These are phyloP conservation scores for Phaeomoniella chlamydospora DNA, from an alignment of 2,329 filamentous ascomycete genomes.

Conservation along the genomic window DNA sequence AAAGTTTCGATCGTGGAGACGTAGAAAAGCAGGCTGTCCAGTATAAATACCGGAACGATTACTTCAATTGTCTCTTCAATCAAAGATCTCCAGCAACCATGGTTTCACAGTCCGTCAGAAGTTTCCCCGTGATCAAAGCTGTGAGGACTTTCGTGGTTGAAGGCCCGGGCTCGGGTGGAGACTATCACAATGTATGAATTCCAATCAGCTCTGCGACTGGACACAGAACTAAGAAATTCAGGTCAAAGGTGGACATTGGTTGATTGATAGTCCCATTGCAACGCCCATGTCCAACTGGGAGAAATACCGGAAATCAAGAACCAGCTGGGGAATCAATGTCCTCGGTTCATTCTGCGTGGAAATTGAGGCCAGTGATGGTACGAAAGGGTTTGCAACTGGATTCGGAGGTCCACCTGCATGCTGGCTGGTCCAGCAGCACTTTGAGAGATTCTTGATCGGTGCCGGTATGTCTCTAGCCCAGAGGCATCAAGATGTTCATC, in stretches of 20 bases:
- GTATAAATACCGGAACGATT: too few relatives aligned
- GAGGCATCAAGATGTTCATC: neutral
- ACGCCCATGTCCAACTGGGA: conserved; percentile 87
- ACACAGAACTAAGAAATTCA: conserved; percentile 6
- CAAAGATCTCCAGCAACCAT: too few relatives aligned
- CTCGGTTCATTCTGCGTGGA: conserved; percentile 85
- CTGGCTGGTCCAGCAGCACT: conserved; percentile 88
- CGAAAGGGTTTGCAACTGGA: conserved; percentile 85
- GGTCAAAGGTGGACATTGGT: conserved; percentile 47
- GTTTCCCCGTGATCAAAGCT: conserved; percentile 29
- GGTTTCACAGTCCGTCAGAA: conserved; percentile 5
- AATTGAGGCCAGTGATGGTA: conserved; percentile 76
- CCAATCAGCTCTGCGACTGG: neutral
- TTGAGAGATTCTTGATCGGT: conserved; percentile 79
- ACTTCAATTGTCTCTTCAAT: too few relatives aligned
- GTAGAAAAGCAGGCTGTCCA: too few relatives aligned
- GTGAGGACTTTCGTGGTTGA: conserved; percentile 30
- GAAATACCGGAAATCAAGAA: conserved; percentile 72
- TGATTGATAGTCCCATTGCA: conserved; percentile 83
- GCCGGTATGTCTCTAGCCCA: conserved; percentile 33
- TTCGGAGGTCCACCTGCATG: conserved; percentile 88
- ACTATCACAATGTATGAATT: conserved; percentile 76
- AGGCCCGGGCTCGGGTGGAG: conserved; percentile 31
- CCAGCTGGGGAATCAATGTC: conserved; percentile 92
- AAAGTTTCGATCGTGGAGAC: too few relatives aligned